Evolutionary conservation across 2,329 filamentous ascomycete species (phyloP).

Genomic region (Colletotrichum viniferum): DNA sequence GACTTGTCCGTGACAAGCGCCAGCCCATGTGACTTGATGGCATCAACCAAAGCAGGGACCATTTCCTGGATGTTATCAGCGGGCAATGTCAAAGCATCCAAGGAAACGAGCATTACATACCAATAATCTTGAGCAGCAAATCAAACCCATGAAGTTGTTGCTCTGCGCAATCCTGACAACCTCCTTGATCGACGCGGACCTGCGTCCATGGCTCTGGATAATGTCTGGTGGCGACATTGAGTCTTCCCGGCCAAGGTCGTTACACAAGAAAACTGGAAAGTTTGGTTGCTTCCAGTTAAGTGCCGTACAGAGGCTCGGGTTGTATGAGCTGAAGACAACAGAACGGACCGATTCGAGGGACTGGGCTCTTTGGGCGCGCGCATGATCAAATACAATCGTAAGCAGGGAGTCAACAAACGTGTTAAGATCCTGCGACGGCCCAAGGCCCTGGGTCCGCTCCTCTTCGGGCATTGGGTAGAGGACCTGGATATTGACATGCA

Average conservation of each 20-base stretch:
- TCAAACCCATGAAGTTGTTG: slow-evolving; percentile 98
- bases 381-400: slow-evolving; percentile 88
- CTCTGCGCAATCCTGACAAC: slow-evolving; percentile 89
- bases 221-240: slow-evolving; percentile 40
- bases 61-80: slow-evolving; percentile 68
- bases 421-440: slow-evolving; percentile 83
- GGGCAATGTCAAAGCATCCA: background rate
- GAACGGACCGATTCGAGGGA: slow-evolving; percentile 79
- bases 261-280: slow-evolving; percentile 94
- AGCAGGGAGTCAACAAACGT: slow-evolving; percentile 83
- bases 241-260: slow-evolving; percentile 77
- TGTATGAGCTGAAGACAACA: slow-evolving; percentile 94
- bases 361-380: slow-evolving; percentile 67
- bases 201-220: slow-evolving; percentile 65
- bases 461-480: slow-evolving; percentile 82
- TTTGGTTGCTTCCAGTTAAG: slow-evolving; percentile 99
- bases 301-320: slow-evolving; percentile 86
- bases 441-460: slow-evolving; percentile 71
- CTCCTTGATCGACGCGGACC: slow-evolving; percentile 89
- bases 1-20: slow-evolving; percentile 91
- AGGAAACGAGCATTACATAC: slow-evolving; percentile 54
- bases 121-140: slow-evolving; percentile 85
- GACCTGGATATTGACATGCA: slow-evolving; percentile 92
- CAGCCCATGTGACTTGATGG: slow-evolving; percentile 92
- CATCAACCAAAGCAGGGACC: slow-evolving; percentile 88